Evolutionary conservation across 441 rosid genomes (phyloP).

Genomic region (Populus hybrid): DNA sequence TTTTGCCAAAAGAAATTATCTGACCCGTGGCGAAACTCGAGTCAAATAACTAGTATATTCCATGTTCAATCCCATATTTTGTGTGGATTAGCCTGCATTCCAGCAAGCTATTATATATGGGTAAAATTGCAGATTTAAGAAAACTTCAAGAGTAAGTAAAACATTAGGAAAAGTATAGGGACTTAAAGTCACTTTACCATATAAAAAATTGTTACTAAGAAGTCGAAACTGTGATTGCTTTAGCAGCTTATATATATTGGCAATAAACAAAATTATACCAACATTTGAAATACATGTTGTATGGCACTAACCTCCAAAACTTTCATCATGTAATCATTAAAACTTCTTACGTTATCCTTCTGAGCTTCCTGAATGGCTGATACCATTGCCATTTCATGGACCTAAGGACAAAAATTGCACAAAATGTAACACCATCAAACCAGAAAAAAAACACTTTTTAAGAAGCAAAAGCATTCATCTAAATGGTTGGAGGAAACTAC

Average conservation of each 20-base stretch:
- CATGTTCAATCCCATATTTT: background rate
- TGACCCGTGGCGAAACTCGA: too few relatives aligned
- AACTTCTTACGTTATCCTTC: constrained; percentile 84
- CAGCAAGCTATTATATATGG: background rate
- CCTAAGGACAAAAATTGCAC: too few relatives aligned
- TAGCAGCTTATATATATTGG: background rate
- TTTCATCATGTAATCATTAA: constrained; percentile 91
- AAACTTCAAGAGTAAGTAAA: too few relatives aligned
- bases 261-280: background rate
- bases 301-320: constrained; percentile 44
- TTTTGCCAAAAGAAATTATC: background rate
- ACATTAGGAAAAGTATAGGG: background rate
- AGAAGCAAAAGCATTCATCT: too few relatives aligned
- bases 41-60: too few relatives aligned
- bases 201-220: background rate
- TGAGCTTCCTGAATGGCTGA: constrained; percentile 97
- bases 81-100: background rate
- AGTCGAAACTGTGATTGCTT: background rate
- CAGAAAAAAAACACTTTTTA: too few relatives aligned
- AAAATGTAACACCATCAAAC: too few relatives aligned
- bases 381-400: constrained; percentile 95
- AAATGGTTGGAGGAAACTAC: too few relatives aligned
- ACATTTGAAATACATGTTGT: too few relatives aligned
- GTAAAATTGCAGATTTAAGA: background rate
- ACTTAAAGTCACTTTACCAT: background rate